Evolutionary conservation across 1,139 yeast genomes (phyloP).

Genomic region (Pichia sp.): DNA sequence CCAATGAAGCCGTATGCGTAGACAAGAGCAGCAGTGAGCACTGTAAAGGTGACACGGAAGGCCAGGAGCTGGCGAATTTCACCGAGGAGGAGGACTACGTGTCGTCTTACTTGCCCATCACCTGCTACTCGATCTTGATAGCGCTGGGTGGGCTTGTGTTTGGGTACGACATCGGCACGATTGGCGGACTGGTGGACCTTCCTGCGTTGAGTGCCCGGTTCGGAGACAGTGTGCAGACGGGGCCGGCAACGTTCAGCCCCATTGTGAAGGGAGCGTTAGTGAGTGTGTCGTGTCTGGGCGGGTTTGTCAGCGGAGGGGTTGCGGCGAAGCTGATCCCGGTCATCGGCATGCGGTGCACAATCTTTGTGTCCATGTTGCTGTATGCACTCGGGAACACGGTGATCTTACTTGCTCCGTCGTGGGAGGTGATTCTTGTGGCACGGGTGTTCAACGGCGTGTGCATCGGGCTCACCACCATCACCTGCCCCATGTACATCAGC

Average conservation of each 20-base stretch:
- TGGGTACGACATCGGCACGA: constrained; percentile 74
- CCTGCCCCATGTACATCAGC: constrained; percentile 64
- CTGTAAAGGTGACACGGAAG: background rate
- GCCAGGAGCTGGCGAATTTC: background rate
- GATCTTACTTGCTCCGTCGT: constrained; percentile 25
- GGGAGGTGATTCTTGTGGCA: constrained; percentile 54
- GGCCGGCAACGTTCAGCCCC: constrained; percentile 30
- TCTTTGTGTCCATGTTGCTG: constrained; percentile 42
- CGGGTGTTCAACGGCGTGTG: constrained; percentile 57
- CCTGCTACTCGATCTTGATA: constrained; percentile 33
- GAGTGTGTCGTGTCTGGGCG: constrained; percentile 65
- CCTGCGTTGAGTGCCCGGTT: constrained; percentile 46
- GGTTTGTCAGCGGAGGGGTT: constrained; percentile 68
- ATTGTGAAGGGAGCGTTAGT: constrained; percentile 54
- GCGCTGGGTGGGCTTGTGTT: constrained; percentile 67
- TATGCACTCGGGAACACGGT: constrained; percentile 43
- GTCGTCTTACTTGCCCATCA: constrained; percentile 4
- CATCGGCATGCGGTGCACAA: constrained; percentile 50
- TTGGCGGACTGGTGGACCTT: constrained; percentile 64
- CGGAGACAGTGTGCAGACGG: constrained; percentile 33
- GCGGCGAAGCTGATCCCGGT: constrained; percentile 44
- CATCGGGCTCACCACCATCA: constrained; percentile 60
- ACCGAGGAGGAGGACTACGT: constrained; percentile 4
- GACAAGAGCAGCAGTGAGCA: background rate
- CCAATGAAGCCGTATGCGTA: background rate